Percentiles rank a stretch among this genome's conserved stretches.
phyloP scores from a whole-genome alignment of 345 rosid genomes.

The Brassica rapa region DNA sequence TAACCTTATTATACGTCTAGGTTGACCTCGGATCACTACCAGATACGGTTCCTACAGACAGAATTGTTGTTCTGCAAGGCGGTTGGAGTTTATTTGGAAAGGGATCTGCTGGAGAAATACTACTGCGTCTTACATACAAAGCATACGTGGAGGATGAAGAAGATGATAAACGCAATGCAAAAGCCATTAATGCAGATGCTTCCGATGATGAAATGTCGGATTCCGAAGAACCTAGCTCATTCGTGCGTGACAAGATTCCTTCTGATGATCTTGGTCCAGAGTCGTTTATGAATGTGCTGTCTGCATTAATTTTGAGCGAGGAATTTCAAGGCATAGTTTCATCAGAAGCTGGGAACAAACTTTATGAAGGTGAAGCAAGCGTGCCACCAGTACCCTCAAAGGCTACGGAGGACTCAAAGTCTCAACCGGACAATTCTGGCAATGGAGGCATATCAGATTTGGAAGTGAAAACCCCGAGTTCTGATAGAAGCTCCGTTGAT shows the following conservation, averaged over 20 bases:
- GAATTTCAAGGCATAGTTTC: conserved; percentile 98
- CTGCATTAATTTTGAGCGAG: conserved; percentile 90
- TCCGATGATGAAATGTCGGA: conserved; percentile 85
- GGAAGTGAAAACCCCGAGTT: conserved; percentile 10
- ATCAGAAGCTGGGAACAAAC: conserved; percentile 70
- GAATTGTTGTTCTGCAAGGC: conserved; percentile 66
- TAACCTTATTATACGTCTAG: conserved; percentile 47
- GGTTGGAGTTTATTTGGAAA: conserved; percentile 80
- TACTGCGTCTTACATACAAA: conserved; percentile 91
- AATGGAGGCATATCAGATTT: conserved; percentile 28
- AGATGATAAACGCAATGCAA: conserved; percentile 60
- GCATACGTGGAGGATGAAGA: conserved; percentile 98
- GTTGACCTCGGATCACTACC: conserved; percentile 76
- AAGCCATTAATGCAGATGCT: conserved; percentile 48
- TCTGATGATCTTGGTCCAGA: conserved; percentile 59
- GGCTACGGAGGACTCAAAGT: conserved; percentile 43
- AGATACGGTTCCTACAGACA: conserved; percentile 95
- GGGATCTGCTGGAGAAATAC: conserved; percentile 78
- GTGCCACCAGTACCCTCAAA: conserved; percentile 42
- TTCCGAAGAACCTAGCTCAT: conserved; percentile 54
- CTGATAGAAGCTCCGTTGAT: conserved; percentile 35
- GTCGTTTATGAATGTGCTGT: conserved; percentile 90
- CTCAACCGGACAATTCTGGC: conserved; percentile 41
- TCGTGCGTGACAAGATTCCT: conserved; percentile 41
- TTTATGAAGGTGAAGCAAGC: conserved; percentile 45